These are phyloP conservation scores for Stylosanthes scabra DNA, from an alignment of 331 rosid genomes.

Conservation along the genomic window DNA sequence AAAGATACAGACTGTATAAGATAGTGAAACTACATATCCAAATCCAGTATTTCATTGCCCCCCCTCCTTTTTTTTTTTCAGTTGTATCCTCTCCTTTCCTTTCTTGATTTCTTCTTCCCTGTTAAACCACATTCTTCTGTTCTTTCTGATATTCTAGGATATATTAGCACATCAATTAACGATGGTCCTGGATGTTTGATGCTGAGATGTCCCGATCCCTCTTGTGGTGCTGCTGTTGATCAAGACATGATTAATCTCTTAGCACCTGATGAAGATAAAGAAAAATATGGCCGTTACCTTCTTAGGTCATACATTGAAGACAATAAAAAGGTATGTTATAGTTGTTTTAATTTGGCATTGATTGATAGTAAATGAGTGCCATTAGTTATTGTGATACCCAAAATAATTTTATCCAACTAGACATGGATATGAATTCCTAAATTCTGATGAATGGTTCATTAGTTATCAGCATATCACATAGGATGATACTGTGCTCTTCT, in stretches of 20 bases:
- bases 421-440: constrained; percentile 20
- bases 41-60: not conserved
- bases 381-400: not conserved
- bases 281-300: constrained; percentile 84
- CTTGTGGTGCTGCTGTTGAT: constrained; percentile 83
- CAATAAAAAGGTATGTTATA: constrained; percentile 69
- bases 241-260: constrained; percentile 80
- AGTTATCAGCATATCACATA: not conserved
- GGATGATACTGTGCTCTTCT: constrained; percentile 17
- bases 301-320: constrained; percentile 91
- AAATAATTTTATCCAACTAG: not conserved
- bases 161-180: constrained; percentile 82
- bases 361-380: constrained; percentile 18
- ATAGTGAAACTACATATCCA: not conserved
- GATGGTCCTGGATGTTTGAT: constrained; percentile 97
- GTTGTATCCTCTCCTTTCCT: constrained; percentile 6
- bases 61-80: not conserved
- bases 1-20: constrained; percentile 2
- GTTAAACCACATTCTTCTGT: constrained; percentile 29
- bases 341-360: constrained; percentile 19
- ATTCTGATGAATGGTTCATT: constrained; percentile 18
- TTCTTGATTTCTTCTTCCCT: not conserved
- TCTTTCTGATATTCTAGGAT: constrained; percentile 51
- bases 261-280: constrained; percentile 69
- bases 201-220: constrained; percentile 95